Evolutionary conservation across 2,329 filamentous ascomycete genomes (phyloP).

Genomic region (Nakataea oryzae): DNA sequence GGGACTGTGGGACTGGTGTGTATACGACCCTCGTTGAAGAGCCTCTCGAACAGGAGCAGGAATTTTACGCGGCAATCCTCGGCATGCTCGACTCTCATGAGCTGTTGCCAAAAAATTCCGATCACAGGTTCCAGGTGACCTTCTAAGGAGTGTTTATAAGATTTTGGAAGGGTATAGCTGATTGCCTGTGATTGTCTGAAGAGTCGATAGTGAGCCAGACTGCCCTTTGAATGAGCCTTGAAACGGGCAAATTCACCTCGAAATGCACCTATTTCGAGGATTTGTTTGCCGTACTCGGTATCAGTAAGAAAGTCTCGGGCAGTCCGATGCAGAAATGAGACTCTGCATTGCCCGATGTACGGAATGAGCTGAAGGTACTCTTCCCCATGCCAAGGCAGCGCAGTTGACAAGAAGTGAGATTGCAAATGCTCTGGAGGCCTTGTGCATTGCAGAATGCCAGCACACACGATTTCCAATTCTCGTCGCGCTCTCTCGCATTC

Average conservation of each 20-base stretch:
- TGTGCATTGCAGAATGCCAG: not conserved
- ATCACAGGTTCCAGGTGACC: no score
- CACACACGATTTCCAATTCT: not conserved
- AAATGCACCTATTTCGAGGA: not conserved
- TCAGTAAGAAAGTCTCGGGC: not conserved
- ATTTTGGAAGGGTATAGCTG: no score
- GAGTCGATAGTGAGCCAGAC: not conserved
- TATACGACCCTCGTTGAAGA: not conserved
- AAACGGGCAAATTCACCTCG: not conserved
- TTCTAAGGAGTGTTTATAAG: not conserved
- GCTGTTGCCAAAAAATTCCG: no score
- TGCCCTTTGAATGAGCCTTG: not conserved
- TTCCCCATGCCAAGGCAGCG: not conserved
- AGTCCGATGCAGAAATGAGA: not conserved
- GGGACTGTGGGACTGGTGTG: not conserved
- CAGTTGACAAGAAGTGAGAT: not conserved
- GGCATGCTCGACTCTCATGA: not conserved
- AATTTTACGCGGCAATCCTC: not conserved
- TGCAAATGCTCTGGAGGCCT: no score
- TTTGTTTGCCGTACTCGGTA: not conserved
- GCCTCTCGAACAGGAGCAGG: not conserved
- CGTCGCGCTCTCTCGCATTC: not conserved
- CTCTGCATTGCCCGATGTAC: not conserved
- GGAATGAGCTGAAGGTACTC: not conserved
- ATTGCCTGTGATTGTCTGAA: not conserved